Evolutionary conservation across 345 rosid species (phyloP).

Genomic region (Syzygium aromaticum): DNA sequence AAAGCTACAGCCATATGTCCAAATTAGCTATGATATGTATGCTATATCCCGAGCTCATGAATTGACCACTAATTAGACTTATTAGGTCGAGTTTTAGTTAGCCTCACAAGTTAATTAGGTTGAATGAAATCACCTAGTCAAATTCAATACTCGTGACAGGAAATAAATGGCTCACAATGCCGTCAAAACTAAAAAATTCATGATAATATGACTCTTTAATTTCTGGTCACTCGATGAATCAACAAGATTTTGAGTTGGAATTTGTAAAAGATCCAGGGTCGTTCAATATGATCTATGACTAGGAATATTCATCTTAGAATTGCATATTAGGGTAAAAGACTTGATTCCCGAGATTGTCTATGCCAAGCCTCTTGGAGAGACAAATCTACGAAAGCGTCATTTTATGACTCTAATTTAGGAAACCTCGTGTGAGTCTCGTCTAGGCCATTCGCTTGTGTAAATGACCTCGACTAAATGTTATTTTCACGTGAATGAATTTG

Average conservation of each 20-base stretch:
- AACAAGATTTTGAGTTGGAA: not conserved
- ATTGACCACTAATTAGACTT: not conserved
- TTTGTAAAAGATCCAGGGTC: not conserved
- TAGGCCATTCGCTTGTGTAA: not conserved
- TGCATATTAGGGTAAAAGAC: not conserved
- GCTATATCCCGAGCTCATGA: not conserved
- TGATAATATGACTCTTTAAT: not conserved
- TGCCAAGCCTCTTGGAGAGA: not conserved
- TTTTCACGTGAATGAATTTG: not conserved
- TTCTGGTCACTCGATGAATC: accelerated
- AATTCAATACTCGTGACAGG: not conserved
- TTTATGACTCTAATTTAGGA: not conserved
- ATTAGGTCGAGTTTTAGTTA: not conserved
- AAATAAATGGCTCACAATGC: not conserved
- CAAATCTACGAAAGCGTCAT: not conserved
- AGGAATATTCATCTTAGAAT: not conserved
- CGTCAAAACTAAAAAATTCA: not conserved
- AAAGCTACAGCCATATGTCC: not conserved
- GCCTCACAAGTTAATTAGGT: not conserved
- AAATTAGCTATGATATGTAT: not conserved
- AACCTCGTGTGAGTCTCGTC: not conserved
- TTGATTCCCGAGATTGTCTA: not conserved
- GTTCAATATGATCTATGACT: not conserved
- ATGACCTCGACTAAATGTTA: not conserved
- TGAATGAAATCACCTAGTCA: not conserved